Evolutionary conservation across 805 yeast species (phyloP), one percentile per base, ranked within the genome.

Genomic region (Schizosaccharomyces lindneri): DNA sequence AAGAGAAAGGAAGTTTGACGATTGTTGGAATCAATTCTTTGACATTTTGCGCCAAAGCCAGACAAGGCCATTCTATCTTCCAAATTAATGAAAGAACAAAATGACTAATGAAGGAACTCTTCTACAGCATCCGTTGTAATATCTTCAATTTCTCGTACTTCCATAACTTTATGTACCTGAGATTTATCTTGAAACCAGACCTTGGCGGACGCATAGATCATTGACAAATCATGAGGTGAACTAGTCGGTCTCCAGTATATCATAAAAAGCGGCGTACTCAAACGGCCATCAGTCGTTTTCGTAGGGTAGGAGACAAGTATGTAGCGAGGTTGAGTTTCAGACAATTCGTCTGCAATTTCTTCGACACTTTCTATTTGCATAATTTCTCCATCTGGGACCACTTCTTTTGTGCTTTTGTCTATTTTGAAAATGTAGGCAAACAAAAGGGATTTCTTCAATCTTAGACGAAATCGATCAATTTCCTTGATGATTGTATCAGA

Each of bases 231-330:
- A 69, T 84, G 90, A 19, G 85, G 83, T n/a, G 87, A 77, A 0
- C 95, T 87, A 31, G 83, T 83, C 3, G 97, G 97, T 64, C 86
- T 78, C 82, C 89, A 89, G 70, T 87, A 89, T n/a, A 89, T 66
- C 69, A 89, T 71, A 1, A 88, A 86, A 64, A 84, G 76, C 2
- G 95, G 96, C 9, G 80, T 76, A 59, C 81, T 78, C 67, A 79
- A 76, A 62, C 94, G 76, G 0, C 95, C 95, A 67, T 88, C 96
- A 41, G 73, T 69, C 7, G 78, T 71, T 29, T 78, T 79, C 67
- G 82, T 71, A 5, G 95, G 95, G 67, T 87, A 83, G 13, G 94
- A 85, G 63, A 87, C 71, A 5, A 87, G 75, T 5, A 88, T 73
- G 68, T 76, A 88, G 63, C 95, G 73, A 15, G 96, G 95, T 13